These are phyloP conservation scores for Cephalotrichum gorgonifer DNA, from an alignment of 2,329 filamentous ascomycete genomes.

Conservation along the genomic window DNA sequence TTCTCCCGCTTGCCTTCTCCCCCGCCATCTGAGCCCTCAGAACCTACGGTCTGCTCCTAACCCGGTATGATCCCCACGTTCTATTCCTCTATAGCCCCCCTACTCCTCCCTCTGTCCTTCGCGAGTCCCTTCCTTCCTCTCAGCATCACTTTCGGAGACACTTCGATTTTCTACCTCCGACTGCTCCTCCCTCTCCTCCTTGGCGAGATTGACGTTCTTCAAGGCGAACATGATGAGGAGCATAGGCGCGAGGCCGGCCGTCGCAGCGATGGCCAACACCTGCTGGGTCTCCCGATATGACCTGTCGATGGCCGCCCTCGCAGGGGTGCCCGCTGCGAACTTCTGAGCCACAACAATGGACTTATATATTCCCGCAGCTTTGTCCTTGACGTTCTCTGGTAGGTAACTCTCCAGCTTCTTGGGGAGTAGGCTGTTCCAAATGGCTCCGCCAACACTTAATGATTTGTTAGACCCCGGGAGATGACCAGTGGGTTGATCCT, in stretches of 20 bases:
- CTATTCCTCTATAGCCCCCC: no score
- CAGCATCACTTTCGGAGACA: not conserved
- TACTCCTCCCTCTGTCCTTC: no score
- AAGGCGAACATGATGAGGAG: slow-evolving; percentile 15
- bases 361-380: slow-evolving; percentile 12
- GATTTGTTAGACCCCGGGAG: not conserved
- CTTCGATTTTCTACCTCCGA: not conserved
- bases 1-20: no score
- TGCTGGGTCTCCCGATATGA: slow-evolving; percentile 17
- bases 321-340: slow-evolving; percentile 11
- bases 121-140: no score
- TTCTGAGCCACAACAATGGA: slow-evolving; percentile 15
- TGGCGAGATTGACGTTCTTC: slow-evolving; percentile 11
- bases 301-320: slow-evolving; percentile 14
- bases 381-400: slow-evolving; percentile 9
- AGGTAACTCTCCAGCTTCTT: slow-evolving; percentile 15
- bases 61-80: no score
- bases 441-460: slow-evolving; percentile 20
- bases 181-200: not conserved
- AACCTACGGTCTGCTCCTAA: no score
- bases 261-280: slow-evolving; percentile 16
- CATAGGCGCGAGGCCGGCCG: slow-evolving; percentile 13
- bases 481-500: not conserved
- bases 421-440: slow-evolving; percentile 21
- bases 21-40: no score